Evolutionary conservation across 768 basidiomycete species (phyloP), one percentile per base, ranked within the genome.

Genomic region (Podaxis sp.): DNA sequence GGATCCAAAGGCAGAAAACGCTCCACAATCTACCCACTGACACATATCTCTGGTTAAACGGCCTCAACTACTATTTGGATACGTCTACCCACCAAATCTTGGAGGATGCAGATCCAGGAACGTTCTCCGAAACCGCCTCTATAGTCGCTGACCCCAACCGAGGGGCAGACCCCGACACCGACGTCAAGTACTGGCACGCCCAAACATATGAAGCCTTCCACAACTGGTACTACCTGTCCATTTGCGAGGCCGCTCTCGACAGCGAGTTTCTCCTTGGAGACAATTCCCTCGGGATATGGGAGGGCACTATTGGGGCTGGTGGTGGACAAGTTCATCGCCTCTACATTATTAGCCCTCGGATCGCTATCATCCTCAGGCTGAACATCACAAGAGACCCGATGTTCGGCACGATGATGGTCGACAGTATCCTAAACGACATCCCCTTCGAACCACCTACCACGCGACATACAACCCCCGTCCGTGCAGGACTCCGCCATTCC

Each of bases 341-440:
- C n/a, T 75, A 72, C 61, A 67, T 77, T 55, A 59, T 79, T 67
- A 75, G 75, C 68, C 76, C 77, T 42, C 71, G 70, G 28, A 63
- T 77, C 55, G 72, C 69, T 38, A 65, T 76, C 30, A 67, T 77
- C 57, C 65, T 78, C 36, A 63, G 56, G 30, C 33, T 44, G 24
- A 63, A 56, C 56, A 24, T 17, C 4, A 49, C 68, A 71, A 62
- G 63, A 59, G 48, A 68, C 61, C 28, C 49, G 3, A 52, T 13
- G 65, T 66, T 39, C 69, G 59, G 22, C 59, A 38, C 44, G 61
- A 66, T 66, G 2, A 56, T 72, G 17, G 63, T 72, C 1, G 57
- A 68, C 42, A 74, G 73, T 39, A 61, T 63, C 19, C 68, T 76
- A 0, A 65, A 65, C 11, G 68, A 72, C 38, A 67, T 74, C 39